phyloP scores from a whole-genome alignment of 768 basidiomycete species.

The Podaxis carcinomalis region DNA sequence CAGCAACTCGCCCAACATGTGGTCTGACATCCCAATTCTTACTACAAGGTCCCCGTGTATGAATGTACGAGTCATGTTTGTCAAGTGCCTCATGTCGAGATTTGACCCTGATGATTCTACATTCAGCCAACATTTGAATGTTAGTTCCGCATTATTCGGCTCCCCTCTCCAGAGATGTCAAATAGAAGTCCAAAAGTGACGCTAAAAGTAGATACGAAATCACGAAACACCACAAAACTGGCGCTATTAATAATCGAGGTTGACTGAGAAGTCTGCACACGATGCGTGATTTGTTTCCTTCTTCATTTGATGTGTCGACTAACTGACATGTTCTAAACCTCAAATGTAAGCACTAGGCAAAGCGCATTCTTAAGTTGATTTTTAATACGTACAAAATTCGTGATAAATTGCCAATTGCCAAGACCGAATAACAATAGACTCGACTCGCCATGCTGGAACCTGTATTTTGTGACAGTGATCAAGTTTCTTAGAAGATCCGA shows the following conservation, averaged over 20 bases:
- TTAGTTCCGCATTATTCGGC: neutral
- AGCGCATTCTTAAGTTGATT: neutral
- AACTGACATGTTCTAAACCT: neutral
- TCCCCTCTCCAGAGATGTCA: neutral
- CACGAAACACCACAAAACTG: neutral
- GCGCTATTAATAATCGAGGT: neutral
- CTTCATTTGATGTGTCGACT: neutral
- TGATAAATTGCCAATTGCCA: neutral
- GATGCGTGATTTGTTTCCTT: neutral
- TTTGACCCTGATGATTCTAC: neutral
- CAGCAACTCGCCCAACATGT: neutral
- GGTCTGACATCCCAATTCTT: neutral
- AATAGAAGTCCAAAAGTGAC: neutral
- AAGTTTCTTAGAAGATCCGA: slow-evolving; percentile 2
- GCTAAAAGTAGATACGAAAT: neutral
- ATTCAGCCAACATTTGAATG: neutral
- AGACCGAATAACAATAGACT: neutral
- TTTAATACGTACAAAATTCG: neutral
- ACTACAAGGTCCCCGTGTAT: neutral
- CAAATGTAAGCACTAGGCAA: neutral
- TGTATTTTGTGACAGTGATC: neutral
- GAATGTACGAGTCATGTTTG: neutral
- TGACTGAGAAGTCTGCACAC: neutral
- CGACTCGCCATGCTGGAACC: neutral
- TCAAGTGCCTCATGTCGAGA: neutral